Evolutionary conservation across 2,329 filamentous ascomycete species (phyloP).

Genomic region (Talaromyces sp.): DNA sequence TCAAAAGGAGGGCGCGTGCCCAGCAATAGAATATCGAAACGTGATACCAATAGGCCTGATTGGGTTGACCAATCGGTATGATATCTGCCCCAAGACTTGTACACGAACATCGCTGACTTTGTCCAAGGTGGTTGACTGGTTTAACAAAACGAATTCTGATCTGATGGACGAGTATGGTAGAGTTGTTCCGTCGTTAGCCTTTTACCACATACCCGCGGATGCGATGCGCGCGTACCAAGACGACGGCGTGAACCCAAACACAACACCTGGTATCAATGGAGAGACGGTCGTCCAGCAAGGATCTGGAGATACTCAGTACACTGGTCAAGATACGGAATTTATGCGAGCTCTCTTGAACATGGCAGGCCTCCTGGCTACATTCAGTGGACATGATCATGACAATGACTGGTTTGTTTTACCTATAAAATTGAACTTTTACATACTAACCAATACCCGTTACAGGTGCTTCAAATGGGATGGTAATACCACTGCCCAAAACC

Average conservation of each 20-base stretch:
- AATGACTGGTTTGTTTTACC: constrained; percentile 55
- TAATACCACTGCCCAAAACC: constrained; percentile 21
- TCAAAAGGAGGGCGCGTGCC: constrained; percentile 48
- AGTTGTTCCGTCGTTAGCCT: constrained; percentile 35
- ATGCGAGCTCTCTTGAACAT: constrained; percentile 57
- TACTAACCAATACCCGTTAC: not conserved
- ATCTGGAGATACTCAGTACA: constrained; percentile 21
- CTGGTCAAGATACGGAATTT: constrained; percentile 53
- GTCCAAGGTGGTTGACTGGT: constrained; percentile 38
- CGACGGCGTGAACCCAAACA: constrained; percentile 37
- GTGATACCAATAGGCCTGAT: constrained; percentile 15
- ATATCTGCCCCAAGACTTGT: not conserved
- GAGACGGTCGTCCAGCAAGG: constrained; percentile 25
- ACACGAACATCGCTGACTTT: not conserved
- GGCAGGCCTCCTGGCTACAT: constrained; percentile 52
- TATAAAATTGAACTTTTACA: constrained; percentile 13
- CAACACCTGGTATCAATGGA: constrained; percentile 44
- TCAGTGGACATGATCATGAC: constrained; percentile 64
- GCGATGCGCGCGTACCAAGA: constrained; percentile 34
- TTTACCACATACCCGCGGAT: constrained; percentile 51
- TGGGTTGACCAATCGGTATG: constrained; percentile 41
- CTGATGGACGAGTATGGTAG: constrained; percentile 26
- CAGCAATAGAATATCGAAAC: no score
- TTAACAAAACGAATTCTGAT: constrained; percentile 27
- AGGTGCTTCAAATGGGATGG: constrained; percentile 39